These are phyloP conservation scores for Penicillium arizonense DNA, from an alignment of 495 filamentous ascomycete genomes.

Conservation along the genomic window DNA sequence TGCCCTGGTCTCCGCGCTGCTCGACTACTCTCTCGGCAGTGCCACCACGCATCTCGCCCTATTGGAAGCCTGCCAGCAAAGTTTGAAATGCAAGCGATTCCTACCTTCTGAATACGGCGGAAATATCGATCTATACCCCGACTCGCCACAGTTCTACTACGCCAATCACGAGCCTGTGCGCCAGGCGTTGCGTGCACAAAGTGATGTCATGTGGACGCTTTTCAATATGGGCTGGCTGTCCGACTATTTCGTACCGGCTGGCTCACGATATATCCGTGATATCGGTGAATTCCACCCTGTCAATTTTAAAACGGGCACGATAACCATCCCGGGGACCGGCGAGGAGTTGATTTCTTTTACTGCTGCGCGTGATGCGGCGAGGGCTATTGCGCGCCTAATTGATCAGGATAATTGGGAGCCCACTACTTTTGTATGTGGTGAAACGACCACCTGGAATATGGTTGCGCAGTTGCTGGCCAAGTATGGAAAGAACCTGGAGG, in stretches of 20 bases:
- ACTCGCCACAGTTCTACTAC: slow-evolving; percentile 6
- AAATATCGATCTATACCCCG: slow-evolving; percentile 9
- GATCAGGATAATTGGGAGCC: neutral
- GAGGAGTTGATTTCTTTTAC: slow-evolving; percentile 7
- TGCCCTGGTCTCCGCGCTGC: slow-evolving; percentile 10
- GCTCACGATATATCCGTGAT: neutral
- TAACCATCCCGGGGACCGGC: neutral
- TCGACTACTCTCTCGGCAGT: neutral
- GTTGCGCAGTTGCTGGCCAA: neutral
- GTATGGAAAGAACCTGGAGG: neutral
- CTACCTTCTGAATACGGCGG: slow-evolving; percentile 10
- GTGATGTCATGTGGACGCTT: slow-evolving; percentile 11
- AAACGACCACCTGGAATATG: neutral
- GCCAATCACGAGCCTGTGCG: slow-evolving; percentile 4
- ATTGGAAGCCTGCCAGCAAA: slow-evolving; percentile 7
- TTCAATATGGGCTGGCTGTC: slow-evolving; percentile 2
- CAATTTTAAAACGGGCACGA: neutral
- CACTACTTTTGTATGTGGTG: neutral
- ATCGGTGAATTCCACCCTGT: slow-evolving; percentile 7
- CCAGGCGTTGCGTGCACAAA: slow-evolving; percentile 1
- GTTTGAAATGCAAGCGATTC: slow-evolving; percentile 7
- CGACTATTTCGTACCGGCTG: neutral
- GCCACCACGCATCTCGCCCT: slow-evolving; percentile 6
- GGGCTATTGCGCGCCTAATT: slow-evolving; percentile 6
- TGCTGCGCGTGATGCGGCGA: slow-evolving; percentile 7